Percentiles rank a stretch among this genome's conserved stretches.
phyloP scores from a whole-genome alignment of 345 rosid species.

The Euphorbia lathyris region DNA sequence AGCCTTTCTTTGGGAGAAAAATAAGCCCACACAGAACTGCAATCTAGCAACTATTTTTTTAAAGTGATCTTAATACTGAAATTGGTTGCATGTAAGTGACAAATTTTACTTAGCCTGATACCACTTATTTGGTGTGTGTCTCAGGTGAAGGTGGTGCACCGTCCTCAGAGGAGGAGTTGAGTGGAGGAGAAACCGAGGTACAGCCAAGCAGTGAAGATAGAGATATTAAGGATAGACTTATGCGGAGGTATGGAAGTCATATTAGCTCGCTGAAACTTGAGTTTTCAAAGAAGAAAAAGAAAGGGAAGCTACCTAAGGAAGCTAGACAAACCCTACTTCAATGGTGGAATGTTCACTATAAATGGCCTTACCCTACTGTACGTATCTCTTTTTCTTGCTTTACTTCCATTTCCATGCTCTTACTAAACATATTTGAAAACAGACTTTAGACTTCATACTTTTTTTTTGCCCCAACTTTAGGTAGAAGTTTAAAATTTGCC shows the following conservation, averaged over 20 bases:
- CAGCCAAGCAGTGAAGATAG: conserved; percentile 27
- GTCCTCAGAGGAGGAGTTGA: conserved; percentile 67
- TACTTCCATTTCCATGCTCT: background rate
- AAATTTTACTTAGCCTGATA: too few relatives aligned
- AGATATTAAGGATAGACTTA: conserved; percentile 27
- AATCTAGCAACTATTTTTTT: too few relatives aligned
- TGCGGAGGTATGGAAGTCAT: conserved; percentile 31
- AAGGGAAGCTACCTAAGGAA: conserved; percentile 34
- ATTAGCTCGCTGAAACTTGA: conserved; percentile 28
- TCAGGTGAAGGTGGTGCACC: conserved; percentile 56
- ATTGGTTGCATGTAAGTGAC: too few relatives aligned
- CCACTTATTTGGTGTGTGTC: background rate
- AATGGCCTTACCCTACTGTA: conserved; percentile 41
- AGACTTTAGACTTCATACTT: too few relatives aligned
- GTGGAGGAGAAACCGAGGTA: conserved; percentile 37
- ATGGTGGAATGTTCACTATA: conserved; percentile 35
- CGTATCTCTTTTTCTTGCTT: conserved; percentile 13
- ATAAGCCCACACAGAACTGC: too few relatives aligned
- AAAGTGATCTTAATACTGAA: too few relatives aligned
- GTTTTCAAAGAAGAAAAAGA: conserved; percentile 36
- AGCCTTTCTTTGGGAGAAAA: too few relatives aligned
- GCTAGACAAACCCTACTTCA: conserved; percentile 32
- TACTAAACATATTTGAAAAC: too few relatives aligned
- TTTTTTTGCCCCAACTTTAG: too few relatives aligned
- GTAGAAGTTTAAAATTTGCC: too few relatives aligned